Conservation (phyloP, 805 yeast genomes). For the Metschnikowia orientalis region DNA sequence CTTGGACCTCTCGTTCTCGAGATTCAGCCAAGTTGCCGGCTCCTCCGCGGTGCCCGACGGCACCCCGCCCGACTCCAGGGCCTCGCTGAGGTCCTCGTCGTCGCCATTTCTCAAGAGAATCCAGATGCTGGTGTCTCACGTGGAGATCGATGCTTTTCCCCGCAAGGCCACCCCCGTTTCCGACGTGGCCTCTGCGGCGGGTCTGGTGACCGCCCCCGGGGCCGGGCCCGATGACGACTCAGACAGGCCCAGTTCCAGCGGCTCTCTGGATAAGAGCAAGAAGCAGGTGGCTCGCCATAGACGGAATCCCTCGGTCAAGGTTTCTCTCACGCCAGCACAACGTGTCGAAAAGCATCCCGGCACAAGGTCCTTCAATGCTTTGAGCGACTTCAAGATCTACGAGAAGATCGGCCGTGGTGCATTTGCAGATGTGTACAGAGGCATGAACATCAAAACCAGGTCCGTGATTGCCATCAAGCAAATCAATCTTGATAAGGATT, state of each 20-base stretch:
- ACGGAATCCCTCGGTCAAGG: conserved; percentile 32
- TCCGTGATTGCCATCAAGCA: conserved; percentile 78
- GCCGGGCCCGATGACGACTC: neutral
- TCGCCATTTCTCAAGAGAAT: conserved; percentile 30
- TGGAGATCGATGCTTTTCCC: conserved; percentile 10
- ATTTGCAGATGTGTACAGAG: conserved; percentile 80
- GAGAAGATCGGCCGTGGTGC: conserved; percentile 87
- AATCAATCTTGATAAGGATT: conserved; percentile 52
- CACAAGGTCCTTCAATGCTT: conserved; percentile 34
- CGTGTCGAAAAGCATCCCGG: conserved; percentile 43
- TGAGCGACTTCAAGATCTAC: conserved; percentile 48
- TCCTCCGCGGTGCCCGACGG: conserved; percentile 17
- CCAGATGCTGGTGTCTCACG: conserved; percentile 18
- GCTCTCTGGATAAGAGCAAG: no score
- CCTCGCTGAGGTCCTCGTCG: conserved; percentile 3
- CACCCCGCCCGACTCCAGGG: conserved; percentile 5
- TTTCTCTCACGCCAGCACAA: conserved; percentile 50
- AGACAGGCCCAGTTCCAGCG: neutral
- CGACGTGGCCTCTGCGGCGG: neutral
- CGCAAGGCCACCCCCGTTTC: neutral
- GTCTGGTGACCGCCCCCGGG: neutral
- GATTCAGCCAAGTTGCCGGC: conserved; percentile 31
- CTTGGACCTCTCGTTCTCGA: conserved; percentile 32
- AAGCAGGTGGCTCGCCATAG: no score
- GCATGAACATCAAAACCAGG: conserved; percentile 59